phyloP scores from a whole-genome alignment of 2,329 filamentous ascomycete genomes.

The Sarocladium kiliense region DNA sequence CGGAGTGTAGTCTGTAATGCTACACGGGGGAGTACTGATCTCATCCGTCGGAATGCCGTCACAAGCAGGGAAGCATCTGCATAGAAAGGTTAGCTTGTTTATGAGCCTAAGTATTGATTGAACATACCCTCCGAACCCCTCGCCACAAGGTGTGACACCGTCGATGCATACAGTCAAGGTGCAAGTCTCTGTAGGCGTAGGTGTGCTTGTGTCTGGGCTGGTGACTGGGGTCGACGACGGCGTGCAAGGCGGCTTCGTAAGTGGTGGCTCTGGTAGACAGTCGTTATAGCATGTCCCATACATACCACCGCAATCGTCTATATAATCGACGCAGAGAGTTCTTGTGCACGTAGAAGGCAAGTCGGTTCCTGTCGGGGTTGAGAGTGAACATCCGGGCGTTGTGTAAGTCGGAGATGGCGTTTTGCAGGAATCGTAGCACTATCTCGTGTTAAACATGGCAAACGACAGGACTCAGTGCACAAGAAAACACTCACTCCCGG shows the following conservation, averaged over 20 bases:
- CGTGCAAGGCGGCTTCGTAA: too few relatives aligned
- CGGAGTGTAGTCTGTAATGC: not conserved
- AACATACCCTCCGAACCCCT: conserved; percentile 4
- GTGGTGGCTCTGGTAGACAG: too few relatives aligned
- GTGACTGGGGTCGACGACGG: not conserved
- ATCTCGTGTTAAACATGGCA: too few relatives aligned
- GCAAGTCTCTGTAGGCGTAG: not conserved
- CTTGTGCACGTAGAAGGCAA: not conserved
- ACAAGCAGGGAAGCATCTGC: not conserved
- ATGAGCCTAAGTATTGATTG: not conserved
- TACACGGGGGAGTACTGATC: not conserved
- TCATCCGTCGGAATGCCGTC: not conserved
- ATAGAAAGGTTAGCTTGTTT: not conserved
- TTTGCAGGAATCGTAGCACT: not conserved
- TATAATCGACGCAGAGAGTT: conserved; percentile 12
- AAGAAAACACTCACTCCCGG: not conserved
- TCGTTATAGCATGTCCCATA: not conserved
- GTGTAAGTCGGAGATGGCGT: not conserved
- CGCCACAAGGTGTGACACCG: not conserved
- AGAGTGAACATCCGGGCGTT: not conserved
- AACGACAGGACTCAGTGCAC: not conserved
- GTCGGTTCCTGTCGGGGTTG: not conserved
- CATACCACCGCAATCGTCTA: conserved; percentile 10
- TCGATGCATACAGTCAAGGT: conserved; percentile 1
- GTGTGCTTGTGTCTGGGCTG: not conserved